Base-by-base conservation (phyloP, 805 yeast species). In the Lipomyces yamadae region DNA sequence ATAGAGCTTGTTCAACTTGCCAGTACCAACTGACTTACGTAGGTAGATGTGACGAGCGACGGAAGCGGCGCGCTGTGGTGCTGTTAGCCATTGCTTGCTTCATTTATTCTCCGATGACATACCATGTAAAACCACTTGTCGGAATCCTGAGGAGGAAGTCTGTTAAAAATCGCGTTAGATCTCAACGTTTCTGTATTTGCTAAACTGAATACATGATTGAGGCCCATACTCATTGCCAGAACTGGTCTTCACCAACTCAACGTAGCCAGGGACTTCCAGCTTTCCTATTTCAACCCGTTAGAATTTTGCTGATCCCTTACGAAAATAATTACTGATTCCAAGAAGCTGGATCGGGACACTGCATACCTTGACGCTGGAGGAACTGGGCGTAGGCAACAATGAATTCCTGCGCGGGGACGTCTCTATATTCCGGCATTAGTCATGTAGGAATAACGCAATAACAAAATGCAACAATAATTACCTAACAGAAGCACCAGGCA, bases 401-500 rank as follows among this genome's bases (percentile, higher is more conserved):
- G 87, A 95, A 95, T 76, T 91, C 96, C 90, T 95, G 98, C 84
- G 99, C 99, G 86, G 98, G 97, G 85, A 95, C 99, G 98, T 95
- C 99, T 90, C 97, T 92, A 52, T 3, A 24, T 29, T 29, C 57
- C 33, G n/a, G 13, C 11, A 13, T 24, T 52, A 30, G 55, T 24
- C n/a, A 24, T 18, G 3, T 18, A 11, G 33, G 33, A 59, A 3
- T 2, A 50, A 32, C 33, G 39, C 10, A 18, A 24, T n/a, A 24
- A n/a, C 8, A 13, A 32, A 7, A 15, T 18, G 15, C 29, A 60
- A 58, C 34, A 6, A 10, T 33, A n/a, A 90, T 96, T 90, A 91
- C 97, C 94, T 91, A 83, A 92, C 97, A 86, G 97, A 88, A 88
- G 89, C 93, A 91, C 97, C 97, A 88, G 96, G 90, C 97, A 92